These are phyloP conservation scores for Diaporthe citrichinensis DNA, from an alignment of 2,329 filamentous ascomycete species.

Conservation along the genomic window DNA sequence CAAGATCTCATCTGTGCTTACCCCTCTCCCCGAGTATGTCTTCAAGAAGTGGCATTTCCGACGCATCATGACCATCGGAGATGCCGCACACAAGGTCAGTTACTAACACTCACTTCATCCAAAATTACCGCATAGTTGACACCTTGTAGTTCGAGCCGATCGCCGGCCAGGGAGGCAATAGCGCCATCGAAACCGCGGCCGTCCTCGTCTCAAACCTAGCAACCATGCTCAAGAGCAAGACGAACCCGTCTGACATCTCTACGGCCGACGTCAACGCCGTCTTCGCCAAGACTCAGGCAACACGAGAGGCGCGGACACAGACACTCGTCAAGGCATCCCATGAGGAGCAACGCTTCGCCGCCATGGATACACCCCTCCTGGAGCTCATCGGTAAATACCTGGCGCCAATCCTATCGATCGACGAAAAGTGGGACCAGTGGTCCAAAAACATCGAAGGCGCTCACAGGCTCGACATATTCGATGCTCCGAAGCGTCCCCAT, in stretches of 20 bases:
- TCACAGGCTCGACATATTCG: conserved; percentile 12
- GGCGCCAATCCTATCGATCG: conserved; percentile 10
- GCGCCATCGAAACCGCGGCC: conserved; percentile 46
- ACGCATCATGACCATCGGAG: conserved; percentile 51
- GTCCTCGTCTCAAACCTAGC: conserved; percentile 43
- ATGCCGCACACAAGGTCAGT: conserved; percentile 52
- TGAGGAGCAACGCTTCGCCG: conserved; percentile 40
- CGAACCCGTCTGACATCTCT: conserved; percentile 13
- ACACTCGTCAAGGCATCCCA: conserved; percentile 36
- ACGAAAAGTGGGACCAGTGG: conserved; percentile 6
- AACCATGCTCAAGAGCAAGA: conserved; percentile 19
- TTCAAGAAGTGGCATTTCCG: conserved; percentile 52
- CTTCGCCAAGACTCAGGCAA: conserved; percentile 35
- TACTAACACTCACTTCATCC: background rate
- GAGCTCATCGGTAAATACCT: background rate
- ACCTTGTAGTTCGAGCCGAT: conserved; percentile 45
- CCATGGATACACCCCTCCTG: conserved; percentile 35
- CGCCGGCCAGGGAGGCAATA: conserved; percentile 47
- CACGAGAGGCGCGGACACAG: conserved; percentile 9
- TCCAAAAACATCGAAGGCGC: background rate
- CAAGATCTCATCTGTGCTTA: conserved; percentile 47
- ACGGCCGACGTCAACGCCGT: conserved; percentile 27
- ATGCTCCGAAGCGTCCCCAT: background rate
- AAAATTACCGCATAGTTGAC: background rate
- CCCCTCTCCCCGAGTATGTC: conserved; percentile 51